A percentile compares a stretch with the other conserved stretches of the same genome.
phyloP scores from a whole-genome alignment of 495 filamentous ascomycete genomes.

The Aspergillus egyptiacus region DNA sequence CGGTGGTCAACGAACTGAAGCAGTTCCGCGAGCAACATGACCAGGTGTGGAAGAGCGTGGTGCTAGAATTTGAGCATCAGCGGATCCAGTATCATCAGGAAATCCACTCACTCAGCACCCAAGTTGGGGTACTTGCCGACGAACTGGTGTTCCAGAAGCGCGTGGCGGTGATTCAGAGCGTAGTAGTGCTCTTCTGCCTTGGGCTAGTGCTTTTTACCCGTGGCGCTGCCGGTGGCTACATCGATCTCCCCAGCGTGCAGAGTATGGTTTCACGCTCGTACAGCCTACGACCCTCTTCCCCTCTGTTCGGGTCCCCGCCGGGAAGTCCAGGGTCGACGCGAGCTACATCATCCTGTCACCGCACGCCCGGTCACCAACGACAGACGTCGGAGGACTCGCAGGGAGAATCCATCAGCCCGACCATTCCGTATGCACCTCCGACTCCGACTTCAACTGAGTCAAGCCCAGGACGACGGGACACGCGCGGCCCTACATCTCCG shows the following conservation, averaged over 20 bases:
- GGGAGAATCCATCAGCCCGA: constrained; percentile 33
- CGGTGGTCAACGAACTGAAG: constrained; percentile 78
- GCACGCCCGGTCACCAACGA: constrained; percentile 29
- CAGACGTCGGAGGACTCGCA: constrained; percentile 40
- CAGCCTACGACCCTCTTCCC: constrained; percentile 36
- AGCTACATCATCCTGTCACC: constrained; percentile 34
- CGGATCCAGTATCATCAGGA: constrained; percentile 74
- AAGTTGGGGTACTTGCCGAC: constrained; percentile 81
- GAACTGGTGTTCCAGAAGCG: constrained; percentile 95
- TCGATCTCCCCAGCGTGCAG: constrained; percentile 53
- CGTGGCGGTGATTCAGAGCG: constrained; percentile 81
- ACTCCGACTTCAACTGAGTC: constrained; percentile 39
- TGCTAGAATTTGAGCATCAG: constrained; percentile 84
- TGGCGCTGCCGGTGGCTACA: constrained; percentile 38
- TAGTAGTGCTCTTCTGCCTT: constrained; percentile 82
- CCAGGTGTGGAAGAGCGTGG: constrained; percentile 90
- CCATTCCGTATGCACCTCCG: constrained; percentile 40
- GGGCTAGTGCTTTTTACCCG: constrained; percentile 76
- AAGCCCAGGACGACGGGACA: constrained; percentile 15
- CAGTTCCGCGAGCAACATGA: constrained; percentile 83
- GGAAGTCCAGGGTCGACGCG: constrained; percentile 42
- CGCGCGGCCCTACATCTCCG: constrained; percentile 6
- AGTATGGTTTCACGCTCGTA: constrained; percentile 50
- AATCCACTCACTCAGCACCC: constrained; percentile 70
- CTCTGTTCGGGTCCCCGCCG: constrained; percentile 39